Conservation (phyloP, 345 rosid genomes). For the Pugionium cornutum region DNA sequence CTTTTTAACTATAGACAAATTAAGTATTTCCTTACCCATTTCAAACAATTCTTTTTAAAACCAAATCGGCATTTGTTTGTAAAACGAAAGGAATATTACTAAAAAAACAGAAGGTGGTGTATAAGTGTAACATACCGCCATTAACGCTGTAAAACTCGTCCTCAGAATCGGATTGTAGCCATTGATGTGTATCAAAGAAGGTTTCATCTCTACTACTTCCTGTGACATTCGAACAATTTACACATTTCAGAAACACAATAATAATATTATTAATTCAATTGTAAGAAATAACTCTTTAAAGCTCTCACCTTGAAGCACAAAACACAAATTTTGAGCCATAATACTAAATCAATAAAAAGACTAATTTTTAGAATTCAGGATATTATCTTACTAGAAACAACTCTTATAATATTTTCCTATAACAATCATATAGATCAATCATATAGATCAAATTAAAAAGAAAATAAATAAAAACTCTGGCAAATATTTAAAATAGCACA, state of each 20-base stretch:
- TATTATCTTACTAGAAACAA: conserved; percentile 7
- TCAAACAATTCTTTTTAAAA: too few relatives aligned
- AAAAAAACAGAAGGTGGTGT: not conserved
- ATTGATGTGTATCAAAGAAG: conserved; percentile 71
- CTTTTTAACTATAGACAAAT: too few relatives aligned
- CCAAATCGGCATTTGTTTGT: too few relatives aligned
- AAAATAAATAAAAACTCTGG: not conserved
- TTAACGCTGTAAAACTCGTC: conserved; percentile 89
- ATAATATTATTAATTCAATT: not conserved
- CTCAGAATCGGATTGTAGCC: conserved; percentile 83
- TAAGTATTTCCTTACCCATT: too few relatives aligned
- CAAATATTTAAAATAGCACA: too few relatives aligned
- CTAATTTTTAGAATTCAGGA: not conserved
- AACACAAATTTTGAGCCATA: too few relatives aligned
- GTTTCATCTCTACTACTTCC: conserved; percentile 79
- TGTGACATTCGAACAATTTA: conserved; percentile 37
- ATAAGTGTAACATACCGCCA: conserved; percentile 61
- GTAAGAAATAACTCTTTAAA: conserved; percentile 1
- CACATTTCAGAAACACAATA: conserved; percentile 7
- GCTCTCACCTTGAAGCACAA: conserved; percentile 8
- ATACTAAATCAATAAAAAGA: not conserved
- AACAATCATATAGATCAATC: conserved; percentile 9
- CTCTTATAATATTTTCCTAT: not conserved
- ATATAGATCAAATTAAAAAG: not conserved
- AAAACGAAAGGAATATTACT: too few relatives aligned